These are phyloP conservation scores for Lepiota brunneoincarnata DNA, from an alignment of 768 basidiomycete species.

Conservation along the genomic window DNA sequence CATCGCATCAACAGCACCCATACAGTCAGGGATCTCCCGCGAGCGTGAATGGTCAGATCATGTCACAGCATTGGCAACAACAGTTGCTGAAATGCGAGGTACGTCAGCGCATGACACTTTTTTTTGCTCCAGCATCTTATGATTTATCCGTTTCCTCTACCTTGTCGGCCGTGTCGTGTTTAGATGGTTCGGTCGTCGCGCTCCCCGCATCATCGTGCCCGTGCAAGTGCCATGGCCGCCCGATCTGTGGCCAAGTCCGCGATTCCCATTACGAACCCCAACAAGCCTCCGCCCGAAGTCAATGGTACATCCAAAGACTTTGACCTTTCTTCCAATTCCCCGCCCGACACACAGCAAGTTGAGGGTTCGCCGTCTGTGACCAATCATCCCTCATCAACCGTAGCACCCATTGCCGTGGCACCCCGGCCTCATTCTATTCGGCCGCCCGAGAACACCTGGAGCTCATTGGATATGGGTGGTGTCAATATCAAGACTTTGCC, in stretches of 20 bases:
- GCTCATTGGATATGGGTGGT: constrained; percentile 93
- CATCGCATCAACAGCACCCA: constrained; percentile 54
- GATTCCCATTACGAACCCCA: constrained; percentile 91
- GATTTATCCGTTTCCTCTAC: constrained; percentile 17
- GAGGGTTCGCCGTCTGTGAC: constrained; percentile 28
- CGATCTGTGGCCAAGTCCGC: constrained; percentile 84
- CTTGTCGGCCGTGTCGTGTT: constrained; percentile 36
- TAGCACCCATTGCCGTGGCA: constrained; percentile 67
- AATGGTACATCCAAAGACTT: constrained; percentile 30
- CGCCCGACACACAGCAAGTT: constrained; percentile 15
- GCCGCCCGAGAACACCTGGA: constrained; percentile 81
- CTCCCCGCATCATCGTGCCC: constrained; percentile 90
- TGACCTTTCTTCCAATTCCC: constrained; percentile 27
- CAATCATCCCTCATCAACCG: constrained; percentile 74
- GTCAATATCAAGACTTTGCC: constrained; percentile 91
- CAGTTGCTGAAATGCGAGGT: constrained; percentile 93
- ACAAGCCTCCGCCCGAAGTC: constrained; percentile 42
- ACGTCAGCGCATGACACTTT: constrained; percentile 29
- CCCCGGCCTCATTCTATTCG: constrained; percentile 62
- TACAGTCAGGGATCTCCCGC: constrained; percentile 39
- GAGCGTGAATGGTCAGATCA: constrained; percentile 65
- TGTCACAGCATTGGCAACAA: constrained; percentile 88
- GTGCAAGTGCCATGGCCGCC: constrained; percentile 92
- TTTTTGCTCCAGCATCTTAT: not conserved
- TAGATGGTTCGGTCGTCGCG: constrained; percentile 84